These are phyloP conservation scores for Marasmius oreades DNA, from an alignment of 1,284 basidiomycete species.

Conservation along the genomic window DNA sequence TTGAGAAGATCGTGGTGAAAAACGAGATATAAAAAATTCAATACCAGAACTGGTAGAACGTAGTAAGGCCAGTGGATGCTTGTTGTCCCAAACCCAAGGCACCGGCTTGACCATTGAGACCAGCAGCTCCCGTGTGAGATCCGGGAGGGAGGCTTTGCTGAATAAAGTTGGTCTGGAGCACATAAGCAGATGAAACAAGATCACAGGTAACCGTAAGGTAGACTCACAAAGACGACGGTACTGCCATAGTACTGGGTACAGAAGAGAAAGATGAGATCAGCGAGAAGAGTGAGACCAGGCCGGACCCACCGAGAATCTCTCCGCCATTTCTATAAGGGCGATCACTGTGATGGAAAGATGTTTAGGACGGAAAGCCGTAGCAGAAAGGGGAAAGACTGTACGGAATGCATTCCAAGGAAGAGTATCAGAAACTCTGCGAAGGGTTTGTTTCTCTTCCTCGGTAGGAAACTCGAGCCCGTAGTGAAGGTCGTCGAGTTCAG, in stretches of 20 bases:
- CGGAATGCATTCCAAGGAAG: conserved; percentile 37
- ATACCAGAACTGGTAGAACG: conserved; percentile 63
- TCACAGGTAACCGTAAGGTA: background rate
- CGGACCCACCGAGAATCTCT: conserved; percentile 10
- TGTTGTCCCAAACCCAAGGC: conserved; percentile 66
- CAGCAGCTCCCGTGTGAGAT: conserved; percentile 66
- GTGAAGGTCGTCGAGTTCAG: conserved; percentile 27
- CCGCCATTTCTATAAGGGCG: conserved; percentile 10
- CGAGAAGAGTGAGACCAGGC: background rate
- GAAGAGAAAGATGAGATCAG: background rate
- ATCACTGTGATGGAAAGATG: conserved; percentile 7
- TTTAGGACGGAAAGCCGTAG: background rate
- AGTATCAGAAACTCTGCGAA: conserved; percentile 45
- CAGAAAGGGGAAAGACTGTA: background rate
- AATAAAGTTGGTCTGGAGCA: conserved; percentile 66
- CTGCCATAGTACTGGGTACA: conserved; percentile 54
- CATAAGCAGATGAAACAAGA: conserved; percentile 15
- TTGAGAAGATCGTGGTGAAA: conserved; percentile 9
- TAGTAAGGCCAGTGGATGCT: conserved; percentile 66
- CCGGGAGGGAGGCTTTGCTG: conserved; percentile 64
- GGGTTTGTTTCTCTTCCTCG: conserved; percentile 44
- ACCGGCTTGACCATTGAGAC: conserved; percentile 54
- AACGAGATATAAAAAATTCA: conserved; percentile 16
- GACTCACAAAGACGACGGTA: conserved; percentile 60
- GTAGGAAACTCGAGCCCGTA: conserved; percentile 50